Base-by-base conservation (phyloP, 2,329 filamentous ascomycete genomes). In the Alternaria panax region DNA sequence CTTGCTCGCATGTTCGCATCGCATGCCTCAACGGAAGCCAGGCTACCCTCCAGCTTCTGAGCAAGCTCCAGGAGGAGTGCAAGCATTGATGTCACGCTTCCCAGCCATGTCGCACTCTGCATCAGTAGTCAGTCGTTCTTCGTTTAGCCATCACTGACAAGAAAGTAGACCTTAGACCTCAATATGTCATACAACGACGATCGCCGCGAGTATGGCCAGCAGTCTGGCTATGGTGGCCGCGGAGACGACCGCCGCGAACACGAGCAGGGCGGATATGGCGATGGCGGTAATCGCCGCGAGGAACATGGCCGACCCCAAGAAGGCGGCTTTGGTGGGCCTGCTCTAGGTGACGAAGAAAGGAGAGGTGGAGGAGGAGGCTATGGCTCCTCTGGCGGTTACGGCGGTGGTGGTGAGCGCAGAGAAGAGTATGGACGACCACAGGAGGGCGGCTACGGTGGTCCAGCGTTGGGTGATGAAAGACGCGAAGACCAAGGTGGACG, bases 111-210 rank as follows among this genome's bases (percentile, higher is more conserved):
- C 30, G 32, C 16, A 18, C 32, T 36, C 2, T n/a, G 16, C 32
- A 18, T 8, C 16, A 41, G 20, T 12, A 24, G 38, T 24, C 38
- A 12, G 4, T 5, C 0, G 6, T 41, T 24, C 20, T 16, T 22
- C 20, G 5, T 32, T 20, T 9, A 22, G 9, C 11, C 46, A 20
- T 28, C 4, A 40, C 52, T 56, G 20, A 59, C 25, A 20, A 18
- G 12, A 7, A 12, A 16, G 2, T 16, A 27, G 22, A 50, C 50
- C 18, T 28, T 7, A 25, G 18, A 32, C 12, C 14, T 27, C 28
- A 66, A 27, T 42, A 71, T 72, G 69, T 72, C 69, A 28, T 70
- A 71, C 62, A 73, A 70, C 64, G 62, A 70, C 63, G 65, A 69
- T 14, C 65, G 63, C 25, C 62, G 63, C 59, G 58, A 62, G 32